Conservation (phyloP, 345 rosid genomes). For the Sonneratia alba region DNA sequence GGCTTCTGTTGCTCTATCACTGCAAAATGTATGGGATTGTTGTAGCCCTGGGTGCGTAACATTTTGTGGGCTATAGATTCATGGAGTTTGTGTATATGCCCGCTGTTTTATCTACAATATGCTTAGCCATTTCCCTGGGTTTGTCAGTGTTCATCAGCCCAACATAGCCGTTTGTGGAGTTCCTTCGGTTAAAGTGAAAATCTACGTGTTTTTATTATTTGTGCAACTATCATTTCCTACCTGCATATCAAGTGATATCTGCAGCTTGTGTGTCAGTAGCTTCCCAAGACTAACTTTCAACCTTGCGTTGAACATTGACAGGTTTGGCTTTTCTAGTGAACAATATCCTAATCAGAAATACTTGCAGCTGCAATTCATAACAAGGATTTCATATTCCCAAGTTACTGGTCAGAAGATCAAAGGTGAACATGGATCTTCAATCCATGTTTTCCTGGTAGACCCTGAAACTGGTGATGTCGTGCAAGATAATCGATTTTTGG, state of each 20-base stretch:
- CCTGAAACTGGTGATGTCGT: not conserved
- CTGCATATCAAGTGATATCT: not conserved
- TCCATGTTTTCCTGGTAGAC: conserved; percentile 1
- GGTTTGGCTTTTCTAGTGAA: not conserved
- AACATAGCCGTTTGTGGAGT: not conserved
- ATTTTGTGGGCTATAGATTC: not conserved
- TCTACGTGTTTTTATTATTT: not conserved
- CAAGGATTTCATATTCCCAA: not conserved
- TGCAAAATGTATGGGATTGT: no score
- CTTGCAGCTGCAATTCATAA: conserved; percentile 1
- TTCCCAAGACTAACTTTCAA: not conserved
- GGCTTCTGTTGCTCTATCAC: no score
- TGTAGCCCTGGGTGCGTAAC: not conserved
- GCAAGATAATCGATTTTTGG: not conserved
- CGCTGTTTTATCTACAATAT: not conserved
- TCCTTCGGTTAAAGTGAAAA: no score
- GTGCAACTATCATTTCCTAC: not conserved
- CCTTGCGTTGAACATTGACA: not conserved
- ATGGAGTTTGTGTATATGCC: not conserved
- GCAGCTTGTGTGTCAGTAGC: not conserved
- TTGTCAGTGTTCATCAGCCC: no score
- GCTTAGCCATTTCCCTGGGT: no score
- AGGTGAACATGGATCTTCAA: conserved; percentile 1
- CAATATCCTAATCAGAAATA: not conserved
- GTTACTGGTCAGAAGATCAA: not conserved